phyloP scores from a whole-genome alignment of 306 rosid genomes.

The Begonia loranthoides region DNA sequence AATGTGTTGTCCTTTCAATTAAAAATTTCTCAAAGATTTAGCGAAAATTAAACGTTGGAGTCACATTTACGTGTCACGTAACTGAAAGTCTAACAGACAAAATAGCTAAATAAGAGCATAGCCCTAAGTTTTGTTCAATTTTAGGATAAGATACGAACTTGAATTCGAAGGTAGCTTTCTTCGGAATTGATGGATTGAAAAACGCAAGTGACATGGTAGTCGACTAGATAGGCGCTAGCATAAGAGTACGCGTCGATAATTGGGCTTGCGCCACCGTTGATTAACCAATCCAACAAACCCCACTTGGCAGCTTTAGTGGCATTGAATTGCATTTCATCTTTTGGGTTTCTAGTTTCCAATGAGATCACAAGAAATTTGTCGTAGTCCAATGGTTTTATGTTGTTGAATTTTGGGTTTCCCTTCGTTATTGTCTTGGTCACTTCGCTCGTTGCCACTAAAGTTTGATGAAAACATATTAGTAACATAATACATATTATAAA shows the following conservation, averaged over 20 bases:
- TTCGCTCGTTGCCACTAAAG: slow-evolving; percentile 30
- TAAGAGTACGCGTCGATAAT: slow-evolving; percentile 12
- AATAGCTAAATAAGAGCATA: background rate
- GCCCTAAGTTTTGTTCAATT: background rate
- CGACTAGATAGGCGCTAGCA: slow-evolving; percentile 16
- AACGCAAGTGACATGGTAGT: slow-evolving; percentile 12
- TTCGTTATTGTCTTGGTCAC: slow-evolving; percentile 20
- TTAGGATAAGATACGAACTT: slow-evolving; percentile 6
- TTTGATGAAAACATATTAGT: slow-evolving; percentile 13
- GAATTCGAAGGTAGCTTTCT: slow-evolving; percentile 28
- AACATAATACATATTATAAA: no score
- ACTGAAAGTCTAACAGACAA: background rate
- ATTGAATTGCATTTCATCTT: slow-evolving; percentile 11
- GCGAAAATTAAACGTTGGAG: background rate
- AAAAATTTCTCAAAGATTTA: background rate
- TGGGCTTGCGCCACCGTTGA: slow-evolving; percentile 21
- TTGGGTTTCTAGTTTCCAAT: slow-evolving; percentile 33
- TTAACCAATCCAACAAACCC: slow-evolving; percentile 28
- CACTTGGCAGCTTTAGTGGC: slow-evolving; percentile 22
- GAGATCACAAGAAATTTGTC: slow-evolving; percentile 31
- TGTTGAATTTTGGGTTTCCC: slow-evolving; percentile 11
- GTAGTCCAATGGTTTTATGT: slow-evolving; percentile 15
- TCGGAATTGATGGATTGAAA: slow-evolving; percentile 15
- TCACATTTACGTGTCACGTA: background rate
- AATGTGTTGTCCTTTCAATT: slow-evolving; percentile 13